Evolutionary conservation across 1,139 yeast species (phyloP), one percentile per base, ranked within the genome.

Genomic region (Schwanniomyces etchellsii): DNA sequence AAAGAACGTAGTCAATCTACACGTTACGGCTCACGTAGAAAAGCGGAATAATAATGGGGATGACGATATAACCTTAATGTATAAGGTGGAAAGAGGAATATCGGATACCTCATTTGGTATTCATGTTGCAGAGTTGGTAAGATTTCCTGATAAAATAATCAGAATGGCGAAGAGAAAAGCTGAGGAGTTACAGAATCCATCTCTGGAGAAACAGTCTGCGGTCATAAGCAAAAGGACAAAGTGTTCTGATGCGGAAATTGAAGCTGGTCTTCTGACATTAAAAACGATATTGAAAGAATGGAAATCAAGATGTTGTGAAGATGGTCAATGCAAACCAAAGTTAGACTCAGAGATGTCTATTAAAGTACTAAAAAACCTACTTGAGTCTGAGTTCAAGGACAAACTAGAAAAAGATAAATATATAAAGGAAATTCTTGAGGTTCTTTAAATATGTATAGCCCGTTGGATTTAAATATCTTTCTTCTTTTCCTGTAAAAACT

Each of bases 121-220:
- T 29, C 95, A 91, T 53, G 98, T 91, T 25, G 97, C 98, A 0
- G 97, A 91, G 55, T 77, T 89, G 28, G 97, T 91, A 21, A 81
- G 84, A 42, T 91, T 91, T 53, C 98, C 98, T 1, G 63, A 65
- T 17, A 89, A 89, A 52, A 91, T 91, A 29, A 77, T 91, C 30
- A 73, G 76, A 34, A 91, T 91, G 97, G 96, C 98, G 3, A 91
- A 91, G 50, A 74, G 97, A 39, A 89, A 89, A 52, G 95, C 96
- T 0, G 65, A 73, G 5, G 97, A 91, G 49, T 65, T 91, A 34
- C 96, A 88, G 48, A 86, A 78, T 35, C 67, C 76, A 26, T 70
- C 63, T 18, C 43, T 45, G 17, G 57, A 52, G 4, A 75, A 70
- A 24, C 62, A 61, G 15, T 10, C 11, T 23, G 9, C 25, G 7